Percentiles rank a stretch among this genome's conserved stretches.
These are phyloP conservation scores for Xylariomycetidae sp. DNA, from an alignment of 2,329 filamentous ascomycete genomes.

Conservation along the genomic window DNA sequence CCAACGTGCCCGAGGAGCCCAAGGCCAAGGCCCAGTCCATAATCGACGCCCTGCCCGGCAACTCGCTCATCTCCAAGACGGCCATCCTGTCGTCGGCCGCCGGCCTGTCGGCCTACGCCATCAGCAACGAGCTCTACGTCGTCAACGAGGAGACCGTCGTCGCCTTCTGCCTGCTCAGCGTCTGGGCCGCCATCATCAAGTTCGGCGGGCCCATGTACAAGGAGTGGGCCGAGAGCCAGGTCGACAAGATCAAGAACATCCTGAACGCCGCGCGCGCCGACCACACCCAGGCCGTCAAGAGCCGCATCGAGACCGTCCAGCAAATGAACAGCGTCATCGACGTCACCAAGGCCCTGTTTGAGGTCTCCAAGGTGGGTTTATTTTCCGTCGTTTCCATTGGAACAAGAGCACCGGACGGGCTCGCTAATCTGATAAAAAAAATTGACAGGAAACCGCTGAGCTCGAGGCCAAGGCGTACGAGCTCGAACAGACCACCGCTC, in stretches of 20 bases:
- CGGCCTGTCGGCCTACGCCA: slow-evolving; percentile 86
- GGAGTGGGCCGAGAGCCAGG: slow-evolving; percentile 86
- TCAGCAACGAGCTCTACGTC: slow-evolving; percentile 99
- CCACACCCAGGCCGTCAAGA: slow-evolving; percentile 93
- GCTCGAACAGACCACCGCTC: slow-evolving; percentile 91
- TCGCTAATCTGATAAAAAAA: too few relatives aligned
- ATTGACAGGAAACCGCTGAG: slow-evolving; percentile 85
- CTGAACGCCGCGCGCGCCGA: slow-evolving; percentile 90
- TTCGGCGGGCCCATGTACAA: slow-evolving; percentile 89
- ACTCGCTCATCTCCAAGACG: slow-evolving; percentile 88
- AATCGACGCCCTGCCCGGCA: slow-evolving; percentile 88
- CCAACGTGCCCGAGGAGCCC: slow-evolving; percentile 77
- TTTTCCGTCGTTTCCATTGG: too few relatives aligned
- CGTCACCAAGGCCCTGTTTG: slow-evolving; percentile 94
- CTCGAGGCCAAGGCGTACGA: slow-evolving; percentile 95
- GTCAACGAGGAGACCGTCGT: slow-evolving; percentile 98
- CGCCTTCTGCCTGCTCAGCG: slow-evolving; percentile 84
- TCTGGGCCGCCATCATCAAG: slow-evolving; percentile 90
- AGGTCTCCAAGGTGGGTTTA: slow-evolving; percentile 95
- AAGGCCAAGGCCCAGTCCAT: slow-evolving; percentile 97
- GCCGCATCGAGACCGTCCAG: slow-evolving; percentile 88
- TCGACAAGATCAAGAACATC: slow-evolving; percentile 89
- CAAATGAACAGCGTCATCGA: slow-evolving; percentile 93
- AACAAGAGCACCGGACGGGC: too few relatives aligned
- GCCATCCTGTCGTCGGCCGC: slow-evolving; percentile 92